These are phyloP conservation scores for Trichosporon ovoides DNA, from an alignment of 1,284 basidiomycete genomes.

Conservation along the genomic window DNA sequence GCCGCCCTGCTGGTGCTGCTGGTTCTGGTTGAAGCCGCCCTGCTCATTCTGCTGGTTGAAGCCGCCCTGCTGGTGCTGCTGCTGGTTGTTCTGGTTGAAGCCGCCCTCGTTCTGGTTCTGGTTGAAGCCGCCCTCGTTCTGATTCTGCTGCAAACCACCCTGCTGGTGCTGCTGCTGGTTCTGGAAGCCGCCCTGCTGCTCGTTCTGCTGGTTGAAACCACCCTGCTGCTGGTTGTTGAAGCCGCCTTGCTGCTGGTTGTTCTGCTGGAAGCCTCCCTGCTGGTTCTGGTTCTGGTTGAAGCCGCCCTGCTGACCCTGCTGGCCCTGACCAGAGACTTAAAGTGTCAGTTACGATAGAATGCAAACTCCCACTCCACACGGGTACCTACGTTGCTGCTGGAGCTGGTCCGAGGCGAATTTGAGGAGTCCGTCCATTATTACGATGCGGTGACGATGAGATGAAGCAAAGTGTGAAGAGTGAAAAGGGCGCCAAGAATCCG, in stretches of 20 bases:
- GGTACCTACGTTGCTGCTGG: conserved; percentile 22
- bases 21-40: no score
- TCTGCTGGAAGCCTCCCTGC: conserved; percentile 11
- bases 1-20: no score
- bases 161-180: no score
- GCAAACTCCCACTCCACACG: background rate
- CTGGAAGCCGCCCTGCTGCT: conserved; percentile 10
- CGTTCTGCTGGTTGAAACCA: conserved; percentile 8
- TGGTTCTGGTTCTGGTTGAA: no score
- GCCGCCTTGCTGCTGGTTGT: conserved; percentile 14
- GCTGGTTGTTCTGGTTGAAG: no score
- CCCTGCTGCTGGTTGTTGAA: conserved; percentile 16
- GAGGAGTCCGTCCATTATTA: conserved; percentile 32
- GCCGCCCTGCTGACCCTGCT: conserved; percentile 13
- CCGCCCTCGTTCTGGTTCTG: no score
- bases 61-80: no score
- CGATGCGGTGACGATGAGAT: background rate
- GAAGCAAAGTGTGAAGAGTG: background rate
- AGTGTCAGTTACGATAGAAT: background rate
- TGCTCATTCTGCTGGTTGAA: no score
- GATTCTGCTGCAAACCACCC: no score
- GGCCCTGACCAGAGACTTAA: conserved; percentile 12
- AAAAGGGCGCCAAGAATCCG: background rate
- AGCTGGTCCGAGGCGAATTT: conserved; percentile 31
- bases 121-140: no score